phyloP scores from a whole-genome alignment of 2,329 filamentous ascomycete species.

The Penicillium brevicompactum region DNA sequence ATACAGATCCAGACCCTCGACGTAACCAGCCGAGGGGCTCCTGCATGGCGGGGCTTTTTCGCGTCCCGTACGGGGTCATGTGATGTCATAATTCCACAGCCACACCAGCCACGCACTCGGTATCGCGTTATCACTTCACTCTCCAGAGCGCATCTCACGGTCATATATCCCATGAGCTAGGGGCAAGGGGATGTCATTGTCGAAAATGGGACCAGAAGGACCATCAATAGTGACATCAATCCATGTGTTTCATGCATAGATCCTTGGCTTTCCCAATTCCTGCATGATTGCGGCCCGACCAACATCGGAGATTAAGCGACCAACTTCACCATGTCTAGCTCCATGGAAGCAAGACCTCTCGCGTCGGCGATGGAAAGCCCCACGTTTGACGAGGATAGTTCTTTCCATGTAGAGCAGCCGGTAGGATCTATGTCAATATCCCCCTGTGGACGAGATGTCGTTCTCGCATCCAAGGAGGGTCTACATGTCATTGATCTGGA shows the following conservation, averaged over 20 bases:
- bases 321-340: constrained; percentile 33
- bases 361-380: constrained; percentile 75
- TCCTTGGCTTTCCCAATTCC: background rate
- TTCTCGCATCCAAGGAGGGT: constrained; percentile 85
- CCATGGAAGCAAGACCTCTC: constrained; percentile 41
- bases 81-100: constrained; percentile 3
- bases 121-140: constrained; percentile 19
- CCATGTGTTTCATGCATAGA: constrained; percentile 1
- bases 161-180: constrained; percentile 2
- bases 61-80: constrained; percentile 22
- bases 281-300: constrained; percentile 12
- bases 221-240: background rate
- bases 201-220: constrained; percentile 3
- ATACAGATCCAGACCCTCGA: constrained; percentile 15
- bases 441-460: constrained; percentile 85
- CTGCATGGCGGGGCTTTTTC: constrained; percentile 19
- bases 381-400: constrained; percentile 82
- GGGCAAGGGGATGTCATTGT: constrained; percentile 4
- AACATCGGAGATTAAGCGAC: constrained; percentile 7
- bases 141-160: background rate
- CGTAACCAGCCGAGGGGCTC: constrained; percentile 33
- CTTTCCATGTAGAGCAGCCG: constrained; percentile 75
- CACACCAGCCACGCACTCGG: constrained; percentile 8
- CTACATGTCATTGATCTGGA: constrained; percentile 91
- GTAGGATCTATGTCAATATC: constrained; percentile 93